Percentiles rank a stretch among this genome's conserved stretches.
These are phyloP conservation scores for Tuber microsphaerosporum DNA, from an alignment of 495 filamentous ascomycete species.

Conservation along the genomic window DNA sequence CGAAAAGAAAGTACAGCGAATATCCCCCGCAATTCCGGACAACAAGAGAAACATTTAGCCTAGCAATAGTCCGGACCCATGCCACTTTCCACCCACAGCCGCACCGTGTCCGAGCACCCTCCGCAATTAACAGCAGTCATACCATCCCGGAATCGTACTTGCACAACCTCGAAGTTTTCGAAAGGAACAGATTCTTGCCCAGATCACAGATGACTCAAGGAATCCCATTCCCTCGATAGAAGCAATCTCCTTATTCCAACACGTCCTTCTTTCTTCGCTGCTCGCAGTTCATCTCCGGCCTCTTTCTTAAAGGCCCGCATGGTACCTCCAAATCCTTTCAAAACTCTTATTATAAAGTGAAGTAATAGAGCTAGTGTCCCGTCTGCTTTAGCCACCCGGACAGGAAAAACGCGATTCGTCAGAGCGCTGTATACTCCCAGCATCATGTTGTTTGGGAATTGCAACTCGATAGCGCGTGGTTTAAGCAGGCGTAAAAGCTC, in stretches of 20 bases:
- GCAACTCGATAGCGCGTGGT: neutral
- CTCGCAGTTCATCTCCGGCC: neutral
- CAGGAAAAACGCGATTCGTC: neutral
- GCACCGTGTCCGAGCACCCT: neutral
- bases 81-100: neutral
- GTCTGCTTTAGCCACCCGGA: neutral
- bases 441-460: neutral
- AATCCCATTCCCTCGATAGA: neutral
- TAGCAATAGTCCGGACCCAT: neutral
- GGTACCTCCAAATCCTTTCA: neutral
- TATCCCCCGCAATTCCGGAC: neutral
- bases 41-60: neutral
- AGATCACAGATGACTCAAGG: neutral
- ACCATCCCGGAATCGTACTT: neutral
- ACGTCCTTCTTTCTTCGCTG: neutral
- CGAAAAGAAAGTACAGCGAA: neutral
- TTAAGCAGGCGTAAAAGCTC: neutral
- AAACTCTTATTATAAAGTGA: neutral
- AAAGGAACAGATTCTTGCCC: too few species aligned
- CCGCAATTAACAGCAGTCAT: neutral
- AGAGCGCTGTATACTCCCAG: constrained; percentile 1
- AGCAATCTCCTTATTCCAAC: neutral
- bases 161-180: neutral
- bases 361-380: neutral
- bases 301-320: neutral